These are phyloP conservation scores for Prunus armeniaca DNA, from an alignment of 306 rosid genomes.

Conservation along the genomic window DNA sequence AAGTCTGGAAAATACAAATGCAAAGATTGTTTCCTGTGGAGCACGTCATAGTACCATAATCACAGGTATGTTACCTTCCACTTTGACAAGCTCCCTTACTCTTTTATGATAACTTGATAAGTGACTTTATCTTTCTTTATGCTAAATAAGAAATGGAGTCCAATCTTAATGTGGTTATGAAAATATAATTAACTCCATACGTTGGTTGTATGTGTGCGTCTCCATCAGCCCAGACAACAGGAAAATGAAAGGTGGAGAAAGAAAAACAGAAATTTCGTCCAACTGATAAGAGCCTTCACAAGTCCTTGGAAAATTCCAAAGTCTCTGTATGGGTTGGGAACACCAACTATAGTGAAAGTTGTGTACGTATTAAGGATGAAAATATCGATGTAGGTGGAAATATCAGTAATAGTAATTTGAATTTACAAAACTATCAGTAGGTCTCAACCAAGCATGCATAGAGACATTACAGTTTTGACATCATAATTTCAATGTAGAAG, in stretches of 20 bases:
- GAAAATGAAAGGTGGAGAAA: background rate
- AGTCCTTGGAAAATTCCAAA: background rate
- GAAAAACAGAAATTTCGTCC: background rate
- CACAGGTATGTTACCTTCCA: conserved; percentile 51
- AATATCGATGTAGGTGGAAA: background rate
- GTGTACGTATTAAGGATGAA: background rate
- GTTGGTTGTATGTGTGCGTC: background rate
- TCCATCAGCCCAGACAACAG: background rate
- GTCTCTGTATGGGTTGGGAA: background rate
- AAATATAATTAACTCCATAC: background rate
- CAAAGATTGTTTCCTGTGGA: conserved; percentile 76
- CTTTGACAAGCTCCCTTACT: background rate
- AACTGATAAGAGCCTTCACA: background rate
- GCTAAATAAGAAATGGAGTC: background rate
- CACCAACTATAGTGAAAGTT: background rate
- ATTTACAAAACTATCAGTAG: background rate
- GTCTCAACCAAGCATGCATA: background rate
- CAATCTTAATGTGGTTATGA: background rate
- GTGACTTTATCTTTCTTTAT: background rate
- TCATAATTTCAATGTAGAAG: background rate
- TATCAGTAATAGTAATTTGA: background rate
- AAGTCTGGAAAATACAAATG: conserved; percentile 68
- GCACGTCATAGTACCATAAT: conserved; percentile 86
- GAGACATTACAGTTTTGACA: background rate
- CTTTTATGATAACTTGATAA: background rate